These are phyloP conservation scores for Rhizoclosmatium globosum DNA, from an alignment of 192 early-diverging fungal species.

Conservation along the genomic window DNA sequence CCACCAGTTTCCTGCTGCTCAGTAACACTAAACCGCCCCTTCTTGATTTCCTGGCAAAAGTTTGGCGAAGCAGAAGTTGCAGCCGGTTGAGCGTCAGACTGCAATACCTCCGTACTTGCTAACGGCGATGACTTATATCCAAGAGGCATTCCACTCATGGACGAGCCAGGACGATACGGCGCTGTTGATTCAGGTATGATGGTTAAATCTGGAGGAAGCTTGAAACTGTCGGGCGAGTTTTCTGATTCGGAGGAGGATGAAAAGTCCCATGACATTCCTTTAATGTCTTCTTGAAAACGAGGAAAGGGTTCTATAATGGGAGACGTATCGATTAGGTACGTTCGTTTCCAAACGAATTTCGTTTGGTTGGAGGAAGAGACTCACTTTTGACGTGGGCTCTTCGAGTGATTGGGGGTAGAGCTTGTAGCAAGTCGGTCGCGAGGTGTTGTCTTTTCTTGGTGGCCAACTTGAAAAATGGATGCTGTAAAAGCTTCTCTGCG, in stretches of 20 bases:
- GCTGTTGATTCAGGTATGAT: neutral
- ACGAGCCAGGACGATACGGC: neutral
- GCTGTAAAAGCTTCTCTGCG: constrained; percentile 78
- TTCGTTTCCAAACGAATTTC: neutral
- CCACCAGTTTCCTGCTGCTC: constrained; percentile 34
- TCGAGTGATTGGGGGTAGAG: constrained; percentile 74
- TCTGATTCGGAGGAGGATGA: constrained; percentile 23
- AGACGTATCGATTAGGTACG: neutral
- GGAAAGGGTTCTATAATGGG: constrained; percentile 25
- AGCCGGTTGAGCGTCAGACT: no score
- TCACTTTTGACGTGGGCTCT: constrained; percentile 66
- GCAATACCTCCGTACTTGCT: no score
- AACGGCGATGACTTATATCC: constrained; percentile 1
- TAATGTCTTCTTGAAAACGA: constrained; percentile 29
- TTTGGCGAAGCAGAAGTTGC: constrained; percentile 8
- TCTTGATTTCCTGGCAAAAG: constrained; percentile 60
- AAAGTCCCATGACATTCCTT: constrained; percentile 77
- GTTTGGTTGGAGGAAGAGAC: neutral
- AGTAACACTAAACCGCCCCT: constrained; percentile 79
- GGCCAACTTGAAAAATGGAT: constrained; percentile 77
- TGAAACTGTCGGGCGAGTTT: neutral
- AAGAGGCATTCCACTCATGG: no score
- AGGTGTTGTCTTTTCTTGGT: constrained; percentile 76
- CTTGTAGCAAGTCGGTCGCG: constrained; percentile 59
- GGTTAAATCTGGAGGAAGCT: neutral